Evolutionary conservation across 2,329 filamentous ascomycete genomes (phyloP), one percentile per base, ranked within the genome.

Genomic region (Arthrinium puccinioides): DNA sequence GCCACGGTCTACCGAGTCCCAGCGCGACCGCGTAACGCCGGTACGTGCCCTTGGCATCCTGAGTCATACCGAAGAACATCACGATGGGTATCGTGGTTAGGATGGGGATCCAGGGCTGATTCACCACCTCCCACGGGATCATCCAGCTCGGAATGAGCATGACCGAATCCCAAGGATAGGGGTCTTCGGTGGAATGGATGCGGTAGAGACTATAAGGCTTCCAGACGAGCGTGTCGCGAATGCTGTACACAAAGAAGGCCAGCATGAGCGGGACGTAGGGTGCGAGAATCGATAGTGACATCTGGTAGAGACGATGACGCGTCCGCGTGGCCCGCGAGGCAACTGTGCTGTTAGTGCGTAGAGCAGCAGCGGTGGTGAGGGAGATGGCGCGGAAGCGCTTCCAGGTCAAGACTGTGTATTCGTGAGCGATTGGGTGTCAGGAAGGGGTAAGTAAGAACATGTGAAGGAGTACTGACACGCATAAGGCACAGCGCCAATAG

Each of bases 21-120:
- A 51, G 3, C 3, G 33, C 18, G 18, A 28, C 14, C 3, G 46
- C 46, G 36, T 47, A 49, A 4, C 25, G 20, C 6, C 70, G 61
- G 51, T 77, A 77, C 36, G 58, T 59, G 39, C 71, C 70, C 42
- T 67, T 56, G 9, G 70, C 70, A 21, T 77, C 73, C 19, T 62
- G 63, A n/a, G 69, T 74, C 40, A 66, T 66, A 31, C 75, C 74
- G 38, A 78, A 79, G 53, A 74, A 75, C 21, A 65, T 28, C 28
- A 76, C 70, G 32, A 77, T 62, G 32, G 67, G 61, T 1, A 70
- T 48, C 5, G 63, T 57, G 3, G 70, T 66, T 3, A 71, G 34
- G 37, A 74, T 68, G 16, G 63, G 44, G 15, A 76, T 61, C 56
- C 71, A 79, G 37, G 59, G 61, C 40, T 63, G 61, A 45, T 72